A percentile compares a stretch with the other conserved stretches of the same genome.
Evolutionary conservation across 495 filamentous ascomycete genomes (phyloP).

Genomic region (Neurospora discreta): DNA sequence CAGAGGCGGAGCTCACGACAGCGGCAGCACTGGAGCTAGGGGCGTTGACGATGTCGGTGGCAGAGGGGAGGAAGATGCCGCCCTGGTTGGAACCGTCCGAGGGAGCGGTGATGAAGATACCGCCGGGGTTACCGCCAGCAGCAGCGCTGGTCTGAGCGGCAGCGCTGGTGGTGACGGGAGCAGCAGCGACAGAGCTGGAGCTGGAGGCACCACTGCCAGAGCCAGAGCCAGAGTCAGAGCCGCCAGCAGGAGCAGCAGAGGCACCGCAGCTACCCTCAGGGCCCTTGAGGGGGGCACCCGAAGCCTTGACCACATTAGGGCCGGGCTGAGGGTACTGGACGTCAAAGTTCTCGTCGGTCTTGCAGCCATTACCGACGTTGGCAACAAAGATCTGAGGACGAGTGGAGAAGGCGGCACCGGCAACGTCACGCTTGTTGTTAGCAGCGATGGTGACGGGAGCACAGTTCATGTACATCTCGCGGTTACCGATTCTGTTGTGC

Average conservation of each 20-base stretch:
- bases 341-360: conserved; percentile 41
- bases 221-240: conserved; percentile 2
- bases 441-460: conserved; percentile 44
- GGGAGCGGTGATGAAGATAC: conserved; percentile 20
- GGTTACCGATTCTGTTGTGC: conserved; percentile 55
- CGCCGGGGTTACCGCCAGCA: conserved; percentile 4
- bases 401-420: conserved; percentile 28
- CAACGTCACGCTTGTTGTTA: conserved; percentile 24
- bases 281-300: conserved; percentile 15
- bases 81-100: not conserved
- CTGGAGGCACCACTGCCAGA: not conserved
- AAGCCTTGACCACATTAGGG: conserved; percentile 37
- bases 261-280: conserved; percentile 15
- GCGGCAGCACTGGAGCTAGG: not conserved
- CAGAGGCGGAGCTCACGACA: not conserved
- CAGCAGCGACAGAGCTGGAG: not conserved
- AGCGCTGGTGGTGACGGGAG: conserved; percentile 4
- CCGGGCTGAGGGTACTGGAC: conserved; percentile 67
- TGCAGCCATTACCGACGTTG: conserved; percentile 44
- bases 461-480: conserved; percentile 62
- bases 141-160: conserved; percentile 7
- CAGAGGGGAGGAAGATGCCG: conserved; percentile 3
- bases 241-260: conserved; percentile 6
- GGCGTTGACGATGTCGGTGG: conserved; percentile 11
- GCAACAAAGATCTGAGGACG: conserved; percentile 50